These are phyloP conservation scores for Selaginella moellendorffii DNA, from an alignment of 75 land plant species.

Conservation along the genomic window DNA sequence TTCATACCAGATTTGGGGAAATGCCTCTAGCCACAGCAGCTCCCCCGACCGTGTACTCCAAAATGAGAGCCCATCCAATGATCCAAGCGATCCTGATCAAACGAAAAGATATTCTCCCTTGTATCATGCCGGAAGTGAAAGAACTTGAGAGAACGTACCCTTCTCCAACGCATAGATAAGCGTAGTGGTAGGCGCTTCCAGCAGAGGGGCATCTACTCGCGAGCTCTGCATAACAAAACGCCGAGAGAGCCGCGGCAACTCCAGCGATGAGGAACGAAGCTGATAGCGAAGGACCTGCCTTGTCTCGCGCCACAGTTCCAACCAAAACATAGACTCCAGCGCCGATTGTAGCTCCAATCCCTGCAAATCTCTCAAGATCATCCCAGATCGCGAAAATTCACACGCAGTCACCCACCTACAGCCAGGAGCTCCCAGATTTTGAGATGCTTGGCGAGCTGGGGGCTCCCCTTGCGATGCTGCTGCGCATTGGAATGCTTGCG, in stretches of 20 bases:
- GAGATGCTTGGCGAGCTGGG: slow-evolving; percentile 42
- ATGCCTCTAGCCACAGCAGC: slow-evolving; percentile 7
- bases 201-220: slow-evolving; percentile 4
- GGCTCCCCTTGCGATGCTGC: neutral
- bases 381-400: neutral
- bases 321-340: neutral
- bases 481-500: neutral
- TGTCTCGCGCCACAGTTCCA: slow-evolving; percentile 2
- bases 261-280: neutral
- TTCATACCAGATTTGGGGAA: slow-evolving; percentile 8
- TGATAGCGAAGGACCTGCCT: neutral
- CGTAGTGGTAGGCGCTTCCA: slow-evolving; percentile 1
- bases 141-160: neutral
- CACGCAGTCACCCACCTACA: slow-evolving; percentile 38
- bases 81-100: neutral
- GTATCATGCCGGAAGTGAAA: neutral
- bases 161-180: slow-evolving; percentile 3
- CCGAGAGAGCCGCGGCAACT: neutral
- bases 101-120: neutral
- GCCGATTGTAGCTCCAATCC: slow-evolving; percentile 2
- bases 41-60: neutral
- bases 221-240: slow-evolving; percentile 3
- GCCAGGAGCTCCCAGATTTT: slow-evolving; percentile 50
- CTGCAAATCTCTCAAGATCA: neutral
- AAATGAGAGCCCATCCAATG: slow-evolving; percentile 2